Evolutionary conservation across 306 rosid genomes (phyloP).

Genomic region (Styphnolobium japonicum): DNA sequence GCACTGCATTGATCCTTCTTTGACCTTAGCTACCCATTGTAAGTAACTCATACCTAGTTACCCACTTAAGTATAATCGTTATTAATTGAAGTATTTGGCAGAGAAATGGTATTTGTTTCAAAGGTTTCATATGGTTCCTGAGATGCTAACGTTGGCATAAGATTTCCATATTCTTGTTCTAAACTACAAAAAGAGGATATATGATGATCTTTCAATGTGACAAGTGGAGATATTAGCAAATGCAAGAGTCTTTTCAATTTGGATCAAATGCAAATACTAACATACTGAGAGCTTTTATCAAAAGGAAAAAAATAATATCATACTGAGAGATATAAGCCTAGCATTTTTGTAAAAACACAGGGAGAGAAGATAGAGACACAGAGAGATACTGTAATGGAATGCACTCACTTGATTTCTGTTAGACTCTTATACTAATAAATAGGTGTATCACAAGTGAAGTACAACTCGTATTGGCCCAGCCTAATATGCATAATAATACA

Average conservation of each 20-base stretch:
- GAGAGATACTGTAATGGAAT: not conserved
- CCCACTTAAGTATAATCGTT: not conserved
- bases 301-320: not conserved
- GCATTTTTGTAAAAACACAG: not conserved
- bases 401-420: too few relatives aligned
- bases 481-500: too few relatives aligned
- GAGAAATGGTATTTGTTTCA: not conserved
- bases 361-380: too few relatives aligned
- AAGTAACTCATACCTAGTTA: not conserved
- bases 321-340: not conserved
- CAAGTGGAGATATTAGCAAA: not conserved
- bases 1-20: not conserved
- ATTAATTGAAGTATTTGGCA: not conserved
- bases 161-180: not conserved
- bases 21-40: not conserved
- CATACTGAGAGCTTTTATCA: not conserved
- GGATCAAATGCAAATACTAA: not conserved
- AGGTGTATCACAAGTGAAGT: too few relatives aligned
- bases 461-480: too few relatives aligned
- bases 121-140: not conserved
- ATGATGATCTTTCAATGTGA: not conserved
- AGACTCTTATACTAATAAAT: too few relatives aligned
- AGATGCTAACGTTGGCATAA: not conserved
- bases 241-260: not conserved
- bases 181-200: not conserved